Base-by-base conservation (phyloP, 129 eudicot species). In the Dittrichia graveolens region DNA sequence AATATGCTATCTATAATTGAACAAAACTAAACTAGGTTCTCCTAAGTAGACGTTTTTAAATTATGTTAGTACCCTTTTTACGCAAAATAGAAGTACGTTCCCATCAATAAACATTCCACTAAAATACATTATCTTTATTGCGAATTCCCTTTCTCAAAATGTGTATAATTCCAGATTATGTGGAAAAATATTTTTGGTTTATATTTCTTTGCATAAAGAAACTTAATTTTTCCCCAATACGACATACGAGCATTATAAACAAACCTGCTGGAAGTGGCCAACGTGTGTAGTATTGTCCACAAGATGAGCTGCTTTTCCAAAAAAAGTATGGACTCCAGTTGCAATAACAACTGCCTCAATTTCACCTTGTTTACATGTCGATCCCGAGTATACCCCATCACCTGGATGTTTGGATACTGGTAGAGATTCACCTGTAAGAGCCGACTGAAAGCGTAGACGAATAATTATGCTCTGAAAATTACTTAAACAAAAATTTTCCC, bases 241-340 rank as follows among this genome's bases (percentile, higher is more conserved):
- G 31, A 24, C 31, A 34, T 44, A 62, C 42, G 24, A 40, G 46
- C 38, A 38, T 55, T 69, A 11, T 7, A 40, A 34, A 3, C 41
- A 43, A 38, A 77, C 85, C 82, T 84, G 69, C 78, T 84, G 88
- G 73, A 84, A 84, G 68, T 84, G 88, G 39, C 88, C 88, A 69
- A 84, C 53, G 6, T 84, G 88, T 34, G 82, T 80, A 47, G 88
- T 84, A 61, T 67, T 84, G 56, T 84, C 88, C 40, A 84, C 88
- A 77, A 84, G 85, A 77, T 84, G 88, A 62, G 88, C 88, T n/a
- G 88, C 88, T 67, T 78, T 76, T 19, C 88, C 88, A 40, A 84
- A 84, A 73, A 84, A 84, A 2, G 88, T 84, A 70, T 84, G 88
- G 16, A 84, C 88, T 19, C 88, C 88, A 0, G 88, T 84, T 7